phyloP scores from a whole-genome alignment of 2,329 filamentous ascomycete species.

The Epichloe aotearoae region DNA sequence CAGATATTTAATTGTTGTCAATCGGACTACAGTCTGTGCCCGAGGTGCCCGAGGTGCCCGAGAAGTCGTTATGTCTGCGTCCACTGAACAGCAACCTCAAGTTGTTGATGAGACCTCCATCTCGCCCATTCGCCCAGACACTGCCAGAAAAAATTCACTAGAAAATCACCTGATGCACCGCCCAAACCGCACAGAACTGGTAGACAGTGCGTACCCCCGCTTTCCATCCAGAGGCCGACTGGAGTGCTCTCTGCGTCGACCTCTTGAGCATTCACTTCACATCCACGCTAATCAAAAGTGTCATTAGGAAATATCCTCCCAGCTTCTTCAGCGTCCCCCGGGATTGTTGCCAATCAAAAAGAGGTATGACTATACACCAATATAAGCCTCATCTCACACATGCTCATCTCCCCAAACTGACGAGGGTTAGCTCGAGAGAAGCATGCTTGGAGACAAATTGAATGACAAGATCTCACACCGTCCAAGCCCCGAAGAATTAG shows the following conservation, averaged over 20 bases:
- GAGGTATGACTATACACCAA: conserved; percentile 36
- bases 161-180: conserved; percentile 61
- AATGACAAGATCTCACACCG: conserved; percentile 77
- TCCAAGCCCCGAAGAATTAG: conserved; percentile 60
- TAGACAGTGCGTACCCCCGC: conserved; percentile 52
- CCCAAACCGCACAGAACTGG: conserved; percentile 60
- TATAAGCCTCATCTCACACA: neutral
- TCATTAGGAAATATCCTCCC: conserved; percentile 78
- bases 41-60: neutral
- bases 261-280: neutral
- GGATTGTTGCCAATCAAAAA: conserved; percentile 65
- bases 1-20: neutral
- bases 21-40: no score
- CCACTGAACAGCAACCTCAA: conserved; percentile 9
- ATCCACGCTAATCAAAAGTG: conserved; percentile 9
- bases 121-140: conserved; percentile 38
- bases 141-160: conserved; percentile 51
- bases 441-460: conserved; percentile 75
- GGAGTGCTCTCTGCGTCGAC: neutral
- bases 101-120: conserved; percentile 39
- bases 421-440: conserved; percentile 50
- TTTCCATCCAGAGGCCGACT: neutral
- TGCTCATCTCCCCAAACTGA: neutral
- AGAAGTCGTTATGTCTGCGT: conserved; percentile 16
- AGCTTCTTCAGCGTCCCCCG: conserved; percentile 62